A percentile compares a stretch with the other conserved stretches of the same genome.
Evolutionary conservation across 1,284 basidiomycete species (phyloP).

Genomic region (Puccinia novopanici): DNA sequence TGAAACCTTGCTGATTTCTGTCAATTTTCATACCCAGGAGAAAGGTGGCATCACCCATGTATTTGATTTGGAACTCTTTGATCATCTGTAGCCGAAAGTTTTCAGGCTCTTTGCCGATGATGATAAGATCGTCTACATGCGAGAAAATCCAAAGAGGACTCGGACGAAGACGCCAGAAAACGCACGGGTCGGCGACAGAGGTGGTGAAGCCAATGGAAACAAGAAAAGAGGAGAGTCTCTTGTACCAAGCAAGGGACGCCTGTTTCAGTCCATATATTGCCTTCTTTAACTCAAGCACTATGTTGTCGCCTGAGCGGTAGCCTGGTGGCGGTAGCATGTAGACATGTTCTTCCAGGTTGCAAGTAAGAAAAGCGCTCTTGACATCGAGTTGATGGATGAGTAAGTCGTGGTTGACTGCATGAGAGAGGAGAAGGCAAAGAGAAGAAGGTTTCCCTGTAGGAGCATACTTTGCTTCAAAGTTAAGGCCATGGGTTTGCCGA

Average conservation of each 20-base stretch:
- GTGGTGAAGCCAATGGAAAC: neutral
- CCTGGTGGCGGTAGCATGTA: neutral
- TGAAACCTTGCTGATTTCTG: neutral
- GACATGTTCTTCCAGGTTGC: neutral
- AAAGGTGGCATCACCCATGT: neutral
- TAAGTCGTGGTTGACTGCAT: neutral
- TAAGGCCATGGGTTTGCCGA: too few species aligned
- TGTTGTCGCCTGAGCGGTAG: neutral
- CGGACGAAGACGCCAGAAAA: neutral
- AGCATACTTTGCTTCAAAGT: neutral
- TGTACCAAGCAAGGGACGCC: constrained; percentile 7
- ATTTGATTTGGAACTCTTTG: neutral
- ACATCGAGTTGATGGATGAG: constrained; percentile 8
- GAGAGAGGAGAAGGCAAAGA: neutral
- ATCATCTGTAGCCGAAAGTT: too few species aligned
- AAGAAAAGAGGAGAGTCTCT: neutral
- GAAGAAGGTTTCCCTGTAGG: neutral
- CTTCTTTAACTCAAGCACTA: neutral
- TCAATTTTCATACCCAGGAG: too few species aligned
- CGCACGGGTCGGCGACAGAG: constrained; percentile 14
- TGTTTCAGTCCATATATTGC: constrained; percentile 15
- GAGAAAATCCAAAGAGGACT: too few species aligned
- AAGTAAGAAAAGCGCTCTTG: neutral
- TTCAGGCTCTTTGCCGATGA: too few species aligned
- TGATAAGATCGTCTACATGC: too few species aligned